Base-by-base conservation (phyloP, 208 protist genomes). In the Cochliopodium minus region DNA sequence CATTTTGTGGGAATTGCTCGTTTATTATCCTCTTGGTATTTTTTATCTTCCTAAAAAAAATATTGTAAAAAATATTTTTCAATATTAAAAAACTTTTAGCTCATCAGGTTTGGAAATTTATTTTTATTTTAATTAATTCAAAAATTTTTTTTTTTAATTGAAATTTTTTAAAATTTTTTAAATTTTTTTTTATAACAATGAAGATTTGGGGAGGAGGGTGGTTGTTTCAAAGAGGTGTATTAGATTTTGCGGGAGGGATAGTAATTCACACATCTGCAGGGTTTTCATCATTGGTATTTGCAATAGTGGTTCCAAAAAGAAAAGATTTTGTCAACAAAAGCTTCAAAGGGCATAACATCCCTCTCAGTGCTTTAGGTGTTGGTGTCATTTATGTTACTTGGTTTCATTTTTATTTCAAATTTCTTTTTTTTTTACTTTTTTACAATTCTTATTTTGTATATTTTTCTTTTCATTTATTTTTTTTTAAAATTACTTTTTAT, bases 1-100 rank as follows among this genome's bases (percentile, higher is more conserved):
- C 0, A 20, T 80, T 7, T 39, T 79, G 11, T 85, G 77, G 76
- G 65, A 72, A 49, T 55, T 81, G 38, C 57, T 85, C 22, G 71
- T 86, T 15, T 85, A 79, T 56, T 83, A 77, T 65, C 78, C 78
- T 38, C 38, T 85, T 25, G n/a, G n/a, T n/a, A n/a, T n/a, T n/a
- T n/a, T n/a, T n/a, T n/a, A n/a, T n/a, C n/a, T n/a, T n/a, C n/a
- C n/a, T n/a, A n/a, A n/a, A n/a, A n/a, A n/a, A n/a, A n/a, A n/a
- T n/a, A n/a, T n/a, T n/a, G n/a, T n/a, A n/a, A n/a, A n/a, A n/a
- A n/a, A n/a, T n/a, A n/a, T n/a, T n/a, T n/a, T n/a, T n/a, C n/a
- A n/a, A n/a, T n/a, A n/a, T n/a, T n/a, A n/a, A n/a, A n/a, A n/a
- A n/a, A n/a, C n/a, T n/a, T n/a, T n/a, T n/a, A n/a, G 68, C 66